Evolutionary conservation across 352 stramenopile genomes (phyloP).

Genomic region (Pythium folliculosum): DNA sequence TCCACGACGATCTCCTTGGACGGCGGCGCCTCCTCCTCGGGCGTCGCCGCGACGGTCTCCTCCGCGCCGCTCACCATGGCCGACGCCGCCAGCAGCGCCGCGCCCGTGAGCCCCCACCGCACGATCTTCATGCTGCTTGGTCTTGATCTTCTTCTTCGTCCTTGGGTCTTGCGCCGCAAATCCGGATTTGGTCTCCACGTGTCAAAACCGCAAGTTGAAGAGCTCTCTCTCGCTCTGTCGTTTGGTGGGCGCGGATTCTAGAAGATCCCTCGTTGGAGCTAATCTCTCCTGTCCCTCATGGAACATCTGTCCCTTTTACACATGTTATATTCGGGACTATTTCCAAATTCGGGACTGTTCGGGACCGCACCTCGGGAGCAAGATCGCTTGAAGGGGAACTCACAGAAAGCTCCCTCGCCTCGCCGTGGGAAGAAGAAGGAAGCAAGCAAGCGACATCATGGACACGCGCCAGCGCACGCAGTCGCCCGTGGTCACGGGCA

Average conservation of each 20-base stretch:
- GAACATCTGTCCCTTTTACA: neutral
- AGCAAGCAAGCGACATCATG: constrained; percentile 33
- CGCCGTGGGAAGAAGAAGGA: neutral
- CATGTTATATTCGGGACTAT: neutral
- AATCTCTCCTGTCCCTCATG: neutral
- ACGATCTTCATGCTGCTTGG: constrained; percentile 71
- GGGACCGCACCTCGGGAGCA: constrained; percentile 13
- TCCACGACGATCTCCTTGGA: constrained; percentile 28
- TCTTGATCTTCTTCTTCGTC: neutral
- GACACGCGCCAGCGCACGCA: constrained; percentile 82
- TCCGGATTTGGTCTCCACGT: constrained; percentile 25
- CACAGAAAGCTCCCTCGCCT: constrained; percentile 6
- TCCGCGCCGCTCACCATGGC: constrained; percentile 21
- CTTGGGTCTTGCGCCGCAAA: constrained; percentile 1
- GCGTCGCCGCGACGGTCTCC: constrained; percentile 1
- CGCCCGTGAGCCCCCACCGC: constrained; percentile 44
- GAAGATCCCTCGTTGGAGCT: constrained; percentile 31
- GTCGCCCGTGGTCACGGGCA: constrained; percentile 97
- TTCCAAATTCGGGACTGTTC: constrained; percentile 15
- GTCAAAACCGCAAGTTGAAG: constrained; percentile 30
- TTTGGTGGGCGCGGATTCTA: constrained; percentile 27
- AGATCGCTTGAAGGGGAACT: constrained; percentile 40
- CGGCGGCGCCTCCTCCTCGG: constrained; percentile 16
- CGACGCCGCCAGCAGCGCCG: constrained; percentile 42
- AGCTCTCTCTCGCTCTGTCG: neutral